phyloP scores from a whole-genome alignment of 768 basidiomycete genomes.

The Leccinellum luteum region DNA sequence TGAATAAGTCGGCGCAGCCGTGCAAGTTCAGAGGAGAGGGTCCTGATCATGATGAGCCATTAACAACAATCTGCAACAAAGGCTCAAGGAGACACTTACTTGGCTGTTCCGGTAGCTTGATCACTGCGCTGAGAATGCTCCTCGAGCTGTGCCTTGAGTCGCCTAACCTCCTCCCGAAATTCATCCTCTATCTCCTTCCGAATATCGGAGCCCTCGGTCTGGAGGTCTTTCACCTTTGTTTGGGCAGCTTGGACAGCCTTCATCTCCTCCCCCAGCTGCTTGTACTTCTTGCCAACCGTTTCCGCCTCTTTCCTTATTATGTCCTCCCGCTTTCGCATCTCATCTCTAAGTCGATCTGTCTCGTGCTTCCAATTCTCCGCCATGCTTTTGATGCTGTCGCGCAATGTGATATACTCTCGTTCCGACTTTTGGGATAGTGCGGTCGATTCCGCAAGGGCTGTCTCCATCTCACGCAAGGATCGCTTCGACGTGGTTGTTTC shows the following conservation, averaged over 20 bases:
- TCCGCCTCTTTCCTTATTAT: constrained; percentile 66
- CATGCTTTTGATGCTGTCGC: constrained; percentile 73
- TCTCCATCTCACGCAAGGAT: constrained; percentile 76
- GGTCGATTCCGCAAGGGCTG: constrained; percentile 67
- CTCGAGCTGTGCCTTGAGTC: constrained; percentile 52
- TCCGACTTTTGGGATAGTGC: constrained; percentile 77
- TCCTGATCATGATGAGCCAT: constrained; percentile 34
- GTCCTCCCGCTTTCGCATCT: constrained; percentile 75
- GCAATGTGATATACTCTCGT: constrained; percentile 76
- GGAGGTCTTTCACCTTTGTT: constrained; percentile 47
- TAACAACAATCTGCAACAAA: background rate
- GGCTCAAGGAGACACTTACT: constrained; percentile 38
- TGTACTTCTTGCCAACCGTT: constrained; percentile 66
- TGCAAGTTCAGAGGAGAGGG: constrained; percentile 60
- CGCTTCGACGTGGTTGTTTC: constrained; percentile 75
- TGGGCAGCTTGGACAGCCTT: constrained; percentile 47
- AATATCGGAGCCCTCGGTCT: constrained; percentile 47
- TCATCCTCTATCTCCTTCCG: constrained; percentile 57
- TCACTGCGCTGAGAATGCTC: constrained; percentile 54
- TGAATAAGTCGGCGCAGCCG: constrained; percentile 75
- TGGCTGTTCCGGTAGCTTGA: constrained; percentile 57
- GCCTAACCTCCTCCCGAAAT: constrained; percentile 56
- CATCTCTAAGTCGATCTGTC: constrained; percentile 64
- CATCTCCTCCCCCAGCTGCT: constrained; percentile 59
- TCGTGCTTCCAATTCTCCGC: constrained; percentile 73